Evolutionary conservation across 1,284 basidiomycete genomes (phyloP).

Genomic region (Agaricales sp.): DNA sequence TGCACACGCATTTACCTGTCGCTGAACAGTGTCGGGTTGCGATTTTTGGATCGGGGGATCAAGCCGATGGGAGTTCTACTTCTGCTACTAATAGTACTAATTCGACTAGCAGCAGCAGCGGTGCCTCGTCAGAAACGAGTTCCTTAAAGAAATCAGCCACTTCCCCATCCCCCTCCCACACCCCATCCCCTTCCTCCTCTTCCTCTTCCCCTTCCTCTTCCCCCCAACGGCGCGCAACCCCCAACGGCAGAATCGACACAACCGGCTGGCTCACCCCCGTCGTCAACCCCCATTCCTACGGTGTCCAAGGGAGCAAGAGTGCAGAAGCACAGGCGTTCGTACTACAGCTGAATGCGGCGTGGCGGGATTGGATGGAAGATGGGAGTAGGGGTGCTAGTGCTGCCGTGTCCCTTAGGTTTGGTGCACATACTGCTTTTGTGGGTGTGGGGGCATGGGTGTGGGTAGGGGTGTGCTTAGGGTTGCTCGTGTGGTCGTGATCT

Average conservation of each 20-base stretch:
- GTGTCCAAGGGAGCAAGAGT: constrained; percentile 35
- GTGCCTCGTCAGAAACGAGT: neutral
- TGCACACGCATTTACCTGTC: constrained; percentile 37
- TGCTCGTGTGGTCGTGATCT: too few species aligned
- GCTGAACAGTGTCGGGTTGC: constrained; percentile 48
- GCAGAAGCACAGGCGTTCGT: constrained; percentile 64
- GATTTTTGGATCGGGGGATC: constrained; percentile 26
- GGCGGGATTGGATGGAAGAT: constrained; percentile 52
- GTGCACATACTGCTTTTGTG: too few species aligned
- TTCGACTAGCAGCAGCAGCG: neutral
- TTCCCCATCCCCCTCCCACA: constrained; percentile 7
- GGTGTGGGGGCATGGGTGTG: too few species aligned
- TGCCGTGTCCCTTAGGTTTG: too few species aligned
- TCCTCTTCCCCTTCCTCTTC: constrained; percentile 8
- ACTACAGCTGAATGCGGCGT: constrained; percentile 60
- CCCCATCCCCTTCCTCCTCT: constrained; percentile 6
- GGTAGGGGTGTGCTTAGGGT: too few species aligned
- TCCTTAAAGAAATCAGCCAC: constrained; percentile 4
- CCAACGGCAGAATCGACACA: constrained; percentile 30
- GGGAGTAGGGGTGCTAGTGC: constrained; percentile 38
- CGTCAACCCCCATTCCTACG: constrained; percentile 55
- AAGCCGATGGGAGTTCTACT: neutral
- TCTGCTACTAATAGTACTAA: neutral
- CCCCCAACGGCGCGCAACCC: constrained; percentile 10
- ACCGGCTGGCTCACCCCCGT: constrained; percentile 62